Base-by-base conservation (phyloP, 352 stramenopile genomes). In the Phytopythium mirpurense region DNA sequence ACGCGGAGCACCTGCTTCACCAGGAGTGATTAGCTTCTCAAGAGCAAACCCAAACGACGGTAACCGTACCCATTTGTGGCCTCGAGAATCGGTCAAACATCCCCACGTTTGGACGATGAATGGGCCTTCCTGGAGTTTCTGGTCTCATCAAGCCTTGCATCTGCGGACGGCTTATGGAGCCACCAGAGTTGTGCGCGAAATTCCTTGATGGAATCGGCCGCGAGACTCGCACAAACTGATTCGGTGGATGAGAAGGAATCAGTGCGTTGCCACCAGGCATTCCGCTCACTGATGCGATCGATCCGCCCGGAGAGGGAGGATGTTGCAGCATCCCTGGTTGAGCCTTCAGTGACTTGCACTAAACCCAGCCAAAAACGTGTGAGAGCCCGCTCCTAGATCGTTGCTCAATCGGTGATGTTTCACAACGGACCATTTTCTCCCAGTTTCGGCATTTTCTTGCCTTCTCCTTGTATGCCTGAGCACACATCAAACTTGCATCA, bases 401-500 rank as follows among this genome's bases (percentile, higher is more conserved):
- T n/a, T n/a, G n/a, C 38, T 45, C 10, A 51, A 32, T 36, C 5
- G 32, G 3, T 36, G 7, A 15, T 10, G 7, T 36, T 36, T 36
- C 32, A 36, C 6, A 5, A 18, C 54, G 46, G 56, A 85, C 83
- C 81, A 94, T 91, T 63, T 92, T 94, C 61, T 94, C 83, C 80
- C 81, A 94, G 62, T 91, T 92, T 14, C 83, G 65, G 59, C 83
- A 94, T 68, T 91, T 91, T 43, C 81, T 58, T 12, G 83, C 84
- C 52, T 92, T 94, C 29, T 94, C 83, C 45, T 92, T 91, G 73
- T 92, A 94, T 27, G 83, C 82, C 83, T 93, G 18, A 7, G 2
- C 38, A 27, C 15, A 60, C 15, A 23, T 52, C 29, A 42, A 34
- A 9, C 10, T 15, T 32, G 42, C 0, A 23, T 62, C 7, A 23